Conservation (phyloP, 768 basidiomycete genomes). For the Calocybe indica region DNA sequence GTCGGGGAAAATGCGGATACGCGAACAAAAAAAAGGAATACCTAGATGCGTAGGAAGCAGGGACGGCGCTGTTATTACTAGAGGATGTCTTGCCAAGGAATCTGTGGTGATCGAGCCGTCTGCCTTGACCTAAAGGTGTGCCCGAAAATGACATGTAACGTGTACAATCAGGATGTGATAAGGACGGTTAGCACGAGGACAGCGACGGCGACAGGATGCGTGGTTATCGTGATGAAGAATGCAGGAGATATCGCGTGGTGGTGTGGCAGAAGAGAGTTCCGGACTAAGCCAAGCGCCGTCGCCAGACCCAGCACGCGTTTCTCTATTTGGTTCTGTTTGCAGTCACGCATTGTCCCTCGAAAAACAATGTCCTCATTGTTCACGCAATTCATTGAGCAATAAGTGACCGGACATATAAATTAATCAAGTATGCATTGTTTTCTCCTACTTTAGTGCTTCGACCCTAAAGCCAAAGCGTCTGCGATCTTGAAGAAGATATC, state of each 20-base stretch:
- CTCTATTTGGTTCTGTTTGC: constrained; percentile 17
- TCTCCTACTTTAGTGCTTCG: background rate
- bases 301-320: constrained; percentile 10
- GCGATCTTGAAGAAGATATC: constrained; percentile 23
- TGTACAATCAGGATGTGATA: constrained; percentile 11
- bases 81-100: constrained; percentile 61
- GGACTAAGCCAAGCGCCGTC: constrained; percentile 1
- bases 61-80: constrained; percentile 34
- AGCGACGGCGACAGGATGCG: constrained; percentile 1
- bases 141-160: constrained; percentile 79
- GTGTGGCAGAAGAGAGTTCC: constrained; percentile 1
- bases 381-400: too few relatives aligned
- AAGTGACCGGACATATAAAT: background rate
- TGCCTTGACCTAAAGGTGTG: constrained; percentile 79
- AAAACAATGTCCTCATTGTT: too few relatives aligned
- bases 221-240: constrained; percentile 3
- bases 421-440: background rate
- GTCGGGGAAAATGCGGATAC: constrained; percentile 10
- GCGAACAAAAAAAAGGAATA: constrained; percentile 22
- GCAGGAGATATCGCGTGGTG: background rate
- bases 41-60: constrained; percentile 70
- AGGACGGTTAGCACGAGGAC: background rate
- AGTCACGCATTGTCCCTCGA: background rate
- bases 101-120: constrained; percentile 76
- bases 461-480: constrained; percentile 12